phyloP scores from a whole-genome alignment of 345 rosid genomes.

The Corymbia maculata region DNA sequence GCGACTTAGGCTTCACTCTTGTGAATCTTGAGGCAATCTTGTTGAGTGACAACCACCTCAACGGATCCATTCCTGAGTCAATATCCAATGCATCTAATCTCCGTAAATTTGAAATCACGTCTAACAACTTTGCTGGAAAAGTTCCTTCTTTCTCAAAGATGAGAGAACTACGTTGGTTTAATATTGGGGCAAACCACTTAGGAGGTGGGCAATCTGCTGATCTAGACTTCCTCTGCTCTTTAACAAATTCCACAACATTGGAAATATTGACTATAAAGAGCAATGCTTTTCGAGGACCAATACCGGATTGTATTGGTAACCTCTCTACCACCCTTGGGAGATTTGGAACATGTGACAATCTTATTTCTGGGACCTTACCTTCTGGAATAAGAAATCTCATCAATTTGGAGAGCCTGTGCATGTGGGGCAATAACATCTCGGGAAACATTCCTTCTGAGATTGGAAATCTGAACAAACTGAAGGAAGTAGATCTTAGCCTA shows the following conservation, averaged over 20 bases:
- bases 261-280: rapidly evolving
- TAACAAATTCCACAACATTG: background rate
- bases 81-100: background rate
- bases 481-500: rapidly evolving
- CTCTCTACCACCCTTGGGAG: too few relatives aligned
- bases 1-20: too few relatives aligned
- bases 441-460: too few relatives aligned
- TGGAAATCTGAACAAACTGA: too few relatives aligned
- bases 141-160: background rate
- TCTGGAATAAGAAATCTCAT: background rate
- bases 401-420: rapidly evolving
- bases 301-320: too few relatives aligned
- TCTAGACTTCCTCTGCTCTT: background rate
- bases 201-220: background rate
- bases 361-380: background rate
- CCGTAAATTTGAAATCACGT: rapidly evolving
- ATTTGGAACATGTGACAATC: background rate
- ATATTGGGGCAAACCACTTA: rapidly evolving
- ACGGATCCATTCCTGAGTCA: background rate
- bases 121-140: background rate
- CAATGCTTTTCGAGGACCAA: too few relatives aligned
- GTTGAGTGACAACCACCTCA: background rate
- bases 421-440: rapidly evolving
- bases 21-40: rapidly evolving
- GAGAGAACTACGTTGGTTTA: background rate